Conservation (phyloP, 331 rosid species). For the Saraca asoca region DNA sequence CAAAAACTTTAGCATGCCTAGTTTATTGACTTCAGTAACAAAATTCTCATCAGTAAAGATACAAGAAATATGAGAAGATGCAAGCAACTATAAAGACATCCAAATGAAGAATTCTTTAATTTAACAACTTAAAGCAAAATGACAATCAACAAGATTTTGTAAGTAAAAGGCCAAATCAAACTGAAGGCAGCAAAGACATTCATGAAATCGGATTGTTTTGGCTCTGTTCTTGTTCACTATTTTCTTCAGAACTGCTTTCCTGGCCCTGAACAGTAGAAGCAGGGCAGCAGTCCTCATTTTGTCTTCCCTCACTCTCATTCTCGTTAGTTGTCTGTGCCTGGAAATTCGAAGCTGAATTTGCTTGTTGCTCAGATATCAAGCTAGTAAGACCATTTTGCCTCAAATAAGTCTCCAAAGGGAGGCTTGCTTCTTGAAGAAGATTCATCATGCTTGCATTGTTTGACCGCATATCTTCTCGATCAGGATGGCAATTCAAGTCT, state of each 20-base stretch:
- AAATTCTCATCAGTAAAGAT: conserved; percentile 27
- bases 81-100: conserved; percentile 2
- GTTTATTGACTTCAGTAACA: conserved; percentile 7
- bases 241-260: conserved; percentile 62
- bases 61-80: conserved; percentile 1
- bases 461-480: conserved; percentile 59
- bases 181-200: conserved; percentile 20
- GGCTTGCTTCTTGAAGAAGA: conserved; percentile 87
- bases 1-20: conserved; percentile 18
- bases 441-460: conserved; percentile 69
- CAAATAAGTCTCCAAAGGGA: conserved; percentile 74
- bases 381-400: conserved; percentile 89
- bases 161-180: background rate
- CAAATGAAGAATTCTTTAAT: conserved; percentile 21
- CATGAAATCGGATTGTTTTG: conserved; percentile 52
- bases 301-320: conserved; percentile 67
- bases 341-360: conserved; percentile 61
- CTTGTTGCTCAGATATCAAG: conserved; percentile 73
- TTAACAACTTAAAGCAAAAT: conserved; percentile 19
- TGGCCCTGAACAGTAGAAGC: conserved; percentile 54
- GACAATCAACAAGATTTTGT: conserved; percentile 28
- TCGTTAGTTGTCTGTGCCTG: conserved; percentile 60
- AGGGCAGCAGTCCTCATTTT: conserved; percentile 50
- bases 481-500: conserved; percentile 85
- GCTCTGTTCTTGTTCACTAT: conserved; percentile 59